These are phyloP conservation scores for Prunella vulgaris DNA, from an alignment of 257 asterid species.

Conservation along the genomic window DNA sequence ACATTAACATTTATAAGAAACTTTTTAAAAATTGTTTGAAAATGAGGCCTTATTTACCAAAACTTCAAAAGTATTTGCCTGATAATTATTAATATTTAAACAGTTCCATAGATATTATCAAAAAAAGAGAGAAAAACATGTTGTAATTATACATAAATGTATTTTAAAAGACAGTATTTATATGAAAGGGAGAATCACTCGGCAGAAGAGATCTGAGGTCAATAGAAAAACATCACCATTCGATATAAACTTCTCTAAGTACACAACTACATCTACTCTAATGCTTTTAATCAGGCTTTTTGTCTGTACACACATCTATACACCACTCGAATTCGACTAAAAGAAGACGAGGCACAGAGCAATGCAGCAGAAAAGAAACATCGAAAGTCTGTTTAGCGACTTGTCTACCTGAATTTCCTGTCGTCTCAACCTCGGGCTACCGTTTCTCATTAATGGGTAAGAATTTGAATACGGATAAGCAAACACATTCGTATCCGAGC, in stretches of 20 bases:
- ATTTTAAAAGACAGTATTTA: too few species aligned
- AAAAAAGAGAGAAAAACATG: too few species aligned
- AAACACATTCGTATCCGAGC: slow-evolving; percentile 44
- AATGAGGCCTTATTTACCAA: too few species aligned
- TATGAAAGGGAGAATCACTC: not conserved
- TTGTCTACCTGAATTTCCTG: slow-evolving; percentile 69
- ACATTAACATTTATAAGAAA: too few species aligned
- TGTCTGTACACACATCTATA: slow-evolving; percentile 36
- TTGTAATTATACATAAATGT: too few species aligned
- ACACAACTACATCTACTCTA: slow-evolving; percentile 25
- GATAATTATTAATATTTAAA: too few species aligned
- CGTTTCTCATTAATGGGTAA: slow-evolving; percentile 34
- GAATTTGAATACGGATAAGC: slow-evolving; percentile 52
- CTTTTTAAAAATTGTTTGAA: too few species aligned
- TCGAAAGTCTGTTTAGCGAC: slow-evolving; percentile 65
- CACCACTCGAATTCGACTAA: slow-evolving; percentile 30
- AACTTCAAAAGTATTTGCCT: too few species aligned
- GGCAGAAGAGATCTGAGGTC: not conserved
- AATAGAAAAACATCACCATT: not conserved
- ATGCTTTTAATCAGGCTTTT: slow-evolving; percentile 18
- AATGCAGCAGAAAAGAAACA: slow-evolving; percentile 69
- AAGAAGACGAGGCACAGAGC: slow-evolving; percentile 72
- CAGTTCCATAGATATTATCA: too few species aligned
- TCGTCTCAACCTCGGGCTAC: slow-evolving; percentile 74
- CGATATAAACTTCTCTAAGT: slow-evolving; percentile 16